A percentile compares a stretch with the other conserved stretches of the same genome.
These are phyloP conservation scores for Antitrichia curtipendula DNA, from an alignment of 225 moss, liverwort and hornwort genomes.

Conservation along the genomic window DNA sequence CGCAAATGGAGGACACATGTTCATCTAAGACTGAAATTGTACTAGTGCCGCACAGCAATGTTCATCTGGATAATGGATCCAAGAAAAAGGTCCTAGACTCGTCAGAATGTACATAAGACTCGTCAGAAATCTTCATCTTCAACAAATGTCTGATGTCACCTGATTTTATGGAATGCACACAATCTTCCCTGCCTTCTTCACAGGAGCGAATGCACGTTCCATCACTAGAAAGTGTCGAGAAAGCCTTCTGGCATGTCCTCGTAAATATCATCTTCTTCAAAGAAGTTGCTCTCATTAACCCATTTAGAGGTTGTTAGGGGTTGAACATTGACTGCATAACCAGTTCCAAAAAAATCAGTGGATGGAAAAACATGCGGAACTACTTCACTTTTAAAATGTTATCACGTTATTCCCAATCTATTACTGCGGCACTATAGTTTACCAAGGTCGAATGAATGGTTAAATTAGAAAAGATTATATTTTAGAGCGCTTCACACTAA, in stretches of 20 bases:
- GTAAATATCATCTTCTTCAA: constrained; percentile 28
- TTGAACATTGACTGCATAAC: constrained; percentile 19
- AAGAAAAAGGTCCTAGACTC: neutral
- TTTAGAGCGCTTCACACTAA: neutral
- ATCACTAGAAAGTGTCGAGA: constrained; percentile 16
- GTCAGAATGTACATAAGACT: neutral
- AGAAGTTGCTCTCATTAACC: constrained; percentile 22
- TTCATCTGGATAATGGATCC: neutral
- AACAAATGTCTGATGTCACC: neutral
- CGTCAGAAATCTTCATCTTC: neutral
- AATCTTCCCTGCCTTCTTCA: neutral
- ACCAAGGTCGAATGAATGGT: neutral
- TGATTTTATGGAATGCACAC: neutral
- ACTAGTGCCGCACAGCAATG: neutral
- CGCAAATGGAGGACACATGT: neutral
- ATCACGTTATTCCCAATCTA: neutral
- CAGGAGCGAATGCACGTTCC: neutral
- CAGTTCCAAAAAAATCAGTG: neutral
- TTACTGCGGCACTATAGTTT: neutral
- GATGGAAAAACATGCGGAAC: neutral
- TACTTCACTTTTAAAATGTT: neutral
- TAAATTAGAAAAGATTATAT: neutral
- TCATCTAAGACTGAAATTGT: neutral
- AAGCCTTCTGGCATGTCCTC: constrained; percentile 45
- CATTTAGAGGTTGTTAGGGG: constrained; percentile 28